Conservation (phyloP, 164 flowering plant genomes). For the Cinnamomum chago region DNA sequence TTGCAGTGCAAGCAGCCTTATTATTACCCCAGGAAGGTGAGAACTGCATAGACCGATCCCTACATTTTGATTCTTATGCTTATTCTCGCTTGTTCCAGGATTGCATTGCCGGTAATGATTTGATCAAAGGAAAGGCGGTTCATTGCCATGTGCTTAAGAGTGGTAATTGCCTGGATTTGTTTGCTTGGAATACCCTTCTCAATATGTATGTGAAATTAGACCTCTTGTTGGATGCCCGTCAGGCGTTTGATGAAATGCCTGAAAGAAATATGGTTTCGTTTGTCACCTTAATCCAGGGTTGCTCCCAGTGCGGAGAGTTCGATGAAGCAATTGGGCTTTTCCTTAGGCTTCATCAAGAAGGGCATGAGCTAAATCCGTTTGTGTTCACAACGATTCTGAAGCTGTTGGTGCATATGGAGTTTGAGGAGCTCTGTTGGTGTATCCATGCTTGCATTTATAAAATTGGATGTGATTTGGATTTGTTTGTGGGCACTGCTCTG, state of each 20-base stretch:
- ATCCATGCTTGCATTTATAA: constrained; percentile 57
- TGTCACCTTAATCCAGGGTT: constrained; percentile 73
- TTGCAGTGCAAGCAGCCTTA: constrained; percentile 11
- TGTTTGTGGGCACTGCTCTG: constrained; percentile 78
- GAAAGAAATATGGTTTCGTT: constrained; percentile 61
- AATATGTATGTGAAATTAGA: constrained; percentile 49
- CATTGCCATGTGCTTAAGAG: constrained; percentile 61
- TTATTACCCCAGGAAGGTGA: constrained; percentile 12
- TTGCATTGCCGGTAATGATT: constrained; percentile 29
- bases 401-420: constrained; percentile 57
- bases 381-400: constrained; percentile 69
- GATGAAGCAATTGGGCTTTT: constrained; percentile 44
- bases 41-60: neutral
- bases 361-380: constrained; percentile 69
- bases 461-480: constrained; percentile 54
- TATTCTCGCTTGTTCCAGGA: constrained; percentile 20
- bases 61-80: constrained; percentile 17
- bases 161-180: constrained; percentile 62
- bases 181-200: constrained; percentile 61
- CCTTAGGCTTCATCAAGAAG: constrained; percentile 49
- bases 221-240: constrained; percentile 33
- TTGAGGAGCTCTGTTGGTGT: constrained; percentile 34
- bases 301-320: constrained; percentile 18
- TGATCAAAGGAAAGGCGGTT: constrained; percentile 31
- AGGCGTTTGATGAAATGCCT: constrained; percentile 72